Conservation (phyloP, 2,329 filamentous ascomycete genomes). For the Eutypella sp. region DNA sequence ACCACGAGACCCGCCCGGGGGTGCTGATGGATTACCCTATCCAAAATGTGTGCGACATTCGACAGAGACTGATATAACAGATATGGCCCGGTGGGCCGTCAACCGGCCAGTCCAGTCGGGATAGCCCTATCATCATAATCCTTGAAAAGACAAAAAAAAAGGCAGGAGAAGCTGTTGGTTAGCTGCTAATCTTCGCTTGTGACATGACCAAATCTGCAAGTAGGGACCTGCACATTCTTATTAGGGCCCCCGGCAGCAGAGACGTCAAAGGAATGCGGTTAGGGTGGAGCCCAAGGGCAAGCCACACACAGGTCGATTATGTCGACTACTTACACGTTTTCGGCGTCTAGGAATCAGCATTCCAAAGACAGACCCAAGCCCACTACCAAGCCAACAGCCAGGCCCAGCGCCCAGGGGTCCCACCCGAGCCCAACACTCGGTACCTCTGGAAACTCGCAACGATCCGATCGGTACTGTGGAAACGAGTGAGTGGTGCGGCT, state of each 20-base stretch:
- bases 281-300: slow-evolving; percentile 7
- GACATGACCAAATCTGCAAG: too few relatives aligned
- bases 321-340: slow-evolving; percentile 24
- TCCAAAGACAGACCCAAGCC: slow-evolving; percentile 16
- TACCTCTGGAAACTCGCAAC: not conserved
- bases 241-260: slow-evolving; percentile 6
- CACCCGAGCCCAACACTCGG: not conserved
- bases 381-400: slow-evolving; percentile 7
- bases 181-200: too few relatives aligned
- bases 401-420: too few relatives aligned
- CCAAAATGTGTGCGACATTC: too few relatives aligned
- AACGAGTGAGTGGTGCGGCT: not conserved
- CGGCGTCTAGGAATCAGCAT: slow-evolving; percentile 20
- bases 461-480: not conserved
- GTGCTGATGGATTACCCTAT: too few relatives aligned
- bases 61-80: too few relatives aligned
- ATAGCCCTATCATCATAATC: too few relatives aligned
- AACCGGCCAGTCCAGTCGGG: too few relatives aligned
- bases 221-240: not conserved
- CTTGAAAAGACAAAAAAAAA: too few relatives aligned
- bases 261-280: slow-evolving; percentile 22
- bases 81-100: too few relatives aligned
- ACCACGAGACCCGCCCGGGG: too few relatives aligned
- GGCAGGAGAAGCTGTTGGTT: too few relatives aligned
- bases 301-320: slow-evolving; percentile 11